Evolutionary conservation across 1,284 basidiomycete genomes (phyloP).

Genomic region (Rhodotorula sp.): DNA sequence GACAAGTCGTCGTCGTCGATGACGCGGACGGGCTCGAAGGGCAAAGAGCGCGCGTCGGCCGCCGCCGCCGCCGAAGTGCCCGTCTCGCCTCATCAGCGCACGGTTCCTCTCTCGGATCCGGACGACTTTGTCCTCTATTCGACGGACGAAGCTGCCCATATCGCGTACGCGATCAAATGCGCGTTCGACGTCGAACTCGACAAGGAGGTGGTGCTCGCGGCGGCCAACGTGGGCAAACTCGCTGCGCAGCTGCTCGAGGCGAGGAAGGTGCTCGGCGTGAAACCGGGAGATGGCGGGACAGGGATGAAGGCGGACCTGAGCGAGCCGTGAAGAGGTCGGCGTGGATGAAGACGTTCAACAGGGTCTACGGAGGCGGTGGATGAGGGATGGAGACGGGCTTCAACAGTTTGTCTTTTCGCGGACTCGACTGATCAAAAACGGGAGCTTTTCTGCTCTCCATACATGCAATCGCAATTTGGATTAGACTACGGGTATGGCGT

Average conservation of each 20-base stretch:
- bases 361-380: not conserved
- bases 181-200: constrained; percentile 84
- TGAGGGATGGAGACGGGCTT: not conserved
- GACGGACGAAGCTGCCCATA: constrained; percentile 79
- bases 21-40: constrained; percentile 43
- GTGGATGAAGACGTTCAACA: too few species aligned
- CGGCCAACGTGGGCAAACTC: constrained; percentile 80
- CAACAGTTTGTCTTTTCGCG: not conserved
- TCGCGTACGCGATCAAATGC: constrained; percentile 71
- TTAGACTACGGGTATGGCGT: too few species aligned
- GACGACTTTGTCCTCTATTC: constrained; percentile 97
- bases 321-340: not conserved
- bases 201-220: constrained; percentile 84
- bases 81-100: not conserved
- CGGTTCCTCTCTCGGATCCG: constrained; percentile 55
- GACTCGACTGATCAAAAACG: not conserved
- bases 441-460: not conserved
- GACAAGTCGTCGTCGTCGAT: not conserved
- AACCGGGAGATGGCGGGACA: constrained; percentile 9
- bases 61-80: not conserved
- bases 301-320: constrained; percentile 14
- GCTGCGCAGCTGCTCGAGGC: constrained; percentile 80
- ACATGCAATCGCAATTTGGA: not conserved
- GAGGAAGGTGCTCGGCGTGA: constrained; percentile 56
- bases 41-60: constrained; percentile 12